phyloP scores from a whole-genome alignment of 805 yeast species.

The Jamesozyma piceae region DNA sequence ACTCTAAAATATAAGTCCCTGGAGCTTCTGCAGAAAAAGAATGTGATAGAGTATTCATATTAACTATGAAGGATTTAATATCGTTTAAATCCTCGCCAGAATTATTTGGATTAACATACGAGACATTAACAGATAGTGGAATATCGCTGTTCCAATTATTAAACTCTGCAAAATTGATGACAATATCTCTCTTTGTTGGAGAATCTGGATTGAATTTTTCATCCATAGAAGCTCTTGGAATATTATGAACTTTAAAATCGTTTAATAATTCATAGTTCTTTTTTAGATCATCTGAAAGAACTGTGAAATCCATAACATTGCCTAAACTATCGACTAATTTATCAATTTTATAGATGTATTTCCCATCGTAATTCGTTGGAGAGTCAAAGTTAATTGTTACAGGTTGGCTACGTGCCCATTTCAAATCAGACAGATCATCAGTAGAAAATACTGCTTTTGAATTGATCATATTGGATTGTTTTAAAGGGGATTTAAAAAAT shows the following conservation, averaged over 20 bases:
- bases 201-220: conserved; percentile 33
- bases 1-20: conserved; percentile 54
- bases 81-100: conserved; percentile 13
- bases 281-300: conserved; percentile 21
- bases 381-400: conserved; percentile 39
- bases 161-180: conserved; percentile 25
- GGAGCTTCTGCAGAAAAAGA: conserved; percentile 41
- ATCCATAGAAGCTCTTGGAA: conserved; percentile 42
- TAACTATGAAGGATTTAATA: conserved; percentile 10
- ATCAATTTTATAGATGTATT: conserved; percentile 46
- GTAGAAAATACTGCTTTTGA: conserved; percentile 21
- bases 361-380: conserved; percentile 38
- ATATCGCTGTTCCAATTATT: conserved; percentile 21
- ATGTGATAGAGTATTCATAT: conserved; percentile 20
- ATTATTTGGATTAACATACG: conserved; percentile 25
- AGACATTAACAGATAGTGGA: conserved; percentile 32
- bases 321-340: conserved; percentile 62
- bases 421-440: conserved; percentile 33
- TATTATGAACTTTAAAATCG: conserved; percentile 43
- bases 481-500: conserved; percentile 42
- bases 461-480: conserved; percentile 9
- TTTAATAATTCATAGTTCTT: conserved; percentile 33
- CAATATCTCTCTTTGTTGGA: conserved; percentile 33
- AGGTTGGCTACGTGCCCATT: conserved; percentile 36
- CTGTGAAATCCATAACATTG: conserved; percentile 39